Percentiles rank a stretch among this genome's conserved stretches.
These are phyloP conservation scores for Penicillium sp. DNA, from an alignment of 2,329 filamentous ascomycete species.

Conservation along the genomic window DNA sequence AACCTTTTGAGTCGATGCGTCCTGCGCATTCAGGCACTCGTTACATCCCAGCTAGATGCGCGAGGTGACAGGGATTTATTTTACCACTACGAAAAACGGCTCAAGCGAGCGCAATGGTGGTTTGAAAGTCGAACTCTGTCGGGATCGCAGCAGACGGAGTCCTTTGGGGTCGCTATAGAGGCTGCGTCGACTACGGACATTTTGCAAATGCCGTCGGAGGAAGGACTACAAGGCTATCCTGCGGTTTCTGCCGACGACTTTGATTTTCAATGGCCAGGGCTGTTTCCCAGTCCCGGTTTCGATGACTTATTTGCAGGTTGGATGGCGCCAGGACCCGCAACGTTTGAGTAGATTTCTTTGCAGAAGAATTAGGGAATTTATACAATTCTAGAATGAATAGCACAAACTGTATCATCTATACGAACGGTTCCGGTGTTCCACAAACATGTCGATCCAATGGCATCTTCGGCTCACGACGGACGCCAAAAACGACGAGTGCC, in stretches of 20 bases:
- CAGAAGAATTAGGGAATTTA: background rate
- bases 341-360: background rate
- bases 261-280: background rate
- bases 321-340: background rate
- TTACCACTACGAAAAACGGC: constrained; percentile 7
- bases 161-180: background rate
- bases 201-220: background rate
- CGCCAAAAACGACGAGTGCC: background rate
- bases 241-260: background rate
- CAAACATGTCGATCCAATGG: no score
- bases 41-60: constrained; percentile 1
- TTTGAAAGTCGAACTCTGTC: constrained; percentile 1
- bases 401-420: background rate
- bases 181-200: background rate
- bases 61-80: constrained; percentile 10
- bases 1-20: constrained; percentile 6
- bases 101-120: constrained; percentile 8
- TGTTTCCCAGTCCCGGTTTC: background rate
- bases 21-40: constrained; percentile 12
- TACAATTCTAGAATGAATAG: no score
- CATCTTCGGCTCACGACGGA: background rate
- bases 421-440: background rate
- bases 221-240: background rate
- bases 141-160: background rate
- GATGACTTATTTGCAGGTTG: constrained; percentile 8